These are phyloP conservation scores for Maudiozyma humilis DNA, from an alignment of 1,139 yeast species.

Conservation along the genomic window DNA sequence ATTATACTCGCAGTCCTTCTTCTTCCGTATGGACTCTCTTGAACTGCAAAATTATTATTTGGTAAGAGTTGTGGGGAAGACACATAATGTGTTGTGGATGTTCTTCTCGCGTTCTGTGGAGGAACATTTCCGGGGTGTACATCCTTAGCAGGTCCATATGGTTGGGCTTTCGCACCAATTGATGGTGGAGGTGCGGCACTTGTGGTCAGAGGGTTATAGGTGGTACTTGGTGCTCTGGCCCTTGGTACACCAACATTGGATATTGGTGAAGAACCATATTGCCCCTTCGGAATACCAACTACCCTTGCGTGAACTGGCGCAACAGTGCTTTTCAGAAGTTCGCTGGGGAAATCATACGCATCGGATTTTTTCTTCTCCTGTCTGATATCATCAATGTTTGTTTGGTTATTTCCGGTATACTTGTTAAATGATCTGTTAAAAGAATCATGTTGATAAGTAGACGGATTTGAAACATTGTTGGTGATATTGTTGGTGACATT, in stretches of 20 bases:
- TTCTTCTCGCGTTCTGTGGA: constrained; percentile 2
- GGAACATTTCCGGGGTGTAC: constrained; percentile 1
- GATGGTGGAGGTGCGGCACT: constrained; percentile 5
- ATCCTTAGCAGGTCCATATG: constrained; percentile 39
- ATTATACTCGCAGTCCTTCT: not conserved
- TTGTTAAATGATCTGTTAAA: not conserved
- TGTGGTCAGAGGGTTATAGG: constrained; percentile 1
- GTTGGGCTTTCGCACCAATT: constrained; percentile 25
- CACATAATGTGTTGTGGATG: not conserved
- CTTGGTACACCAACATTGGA: constrained; percentile 1
- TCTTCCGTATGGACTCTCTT: not conserved
- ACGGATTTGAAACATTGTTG: not conserved
- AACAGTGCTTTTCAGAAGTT: constrained; percentile 37
- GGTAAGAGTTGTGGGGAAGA: not conserved
- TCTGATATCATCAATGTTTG: constrained; percentile 32
- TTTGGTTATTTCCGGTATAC: not conserved
- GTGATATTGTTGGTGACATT: not conserved
- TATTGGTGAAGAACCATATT: constrained; percentile 1
- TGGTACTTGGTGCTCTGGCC: not conserved
- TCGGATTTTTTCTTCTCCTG: constrained; percentile 52
- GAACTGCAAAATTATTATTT: not conserved
- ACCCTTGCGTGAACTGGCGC: constrained; percentile 35
- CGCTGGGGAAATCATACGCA: constrained; percentile 74
- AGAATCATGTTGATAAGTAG: not conserved
- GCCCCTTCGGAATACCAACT: constrained; percentile 17